Base-by-base conservation (phyloP, 2,329 filamentous ascomycete genomes). In the Cladophialophora psammophila region DNA sequence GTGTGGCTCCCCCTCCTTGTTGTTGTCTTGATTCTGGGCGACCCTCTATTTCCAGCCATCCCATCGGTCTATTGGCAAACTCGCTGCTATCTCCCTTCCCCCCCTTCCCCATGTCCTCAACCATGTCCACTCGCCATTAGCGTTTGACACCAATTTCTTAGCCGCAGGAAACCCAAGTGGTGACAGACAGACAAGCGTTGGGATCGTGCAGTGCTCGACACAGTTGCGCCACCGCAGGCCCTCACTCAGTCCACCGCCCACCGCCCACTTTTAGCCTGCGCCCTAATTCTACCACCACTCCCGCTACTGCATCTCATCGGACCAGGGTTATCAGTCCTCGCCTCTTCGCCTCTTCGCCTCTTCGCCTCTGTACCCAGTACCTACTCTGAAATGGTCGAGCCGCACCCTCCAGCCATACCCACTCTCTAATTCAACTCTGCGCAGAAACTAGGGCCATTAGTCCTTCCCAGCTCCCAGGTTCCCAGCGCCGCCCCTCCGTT, bases 341-440 rank as follows among this genome's bases (percentile, higher is more conserved):
- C 63, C 66, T 66, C 63, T 63, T 45, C 9, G 50, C 20, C 26
- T 26, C 26, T 26, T 26, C 26, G 26, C 26, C 26, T 63, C 35
- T 62, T 70, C 68, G 66, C 63, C 66, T 66, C 66, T 63, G 35
- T 13, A n/a, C n/a, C n/a, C n/a, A n/a, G n/a, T n/a, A n/a, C n/a
- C n/a, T n/a, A 35, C 20, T 15, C 50, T 35, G 32, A n/a, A 40
- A 57, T 52, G 60, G 60, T 70, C 68, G 68, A 70, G 62, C 68
- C 65, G 65, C 68, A 59, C 64, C 65, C 66, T 63, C 67, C 63
- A 64, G 36, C 18, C 36, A 57, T 26, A 69, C 34, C 64, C 67
- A 64, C 65, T 54, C 53, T 56, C n/a, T 42, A 55, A 34, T 18
- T 18, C 52, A 18, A 35, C 52, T 34, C 13, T 34, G 31, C 5